phyloP scores from a whole-genome alignment of 129 eudicot genomes.

The Daucus carota region DH1_v3.0 NC_030383.2:11142001-11142500 shows the following conservation, averaged over 20 bases:
- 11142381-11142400: neutral
- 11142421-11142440: neutral
- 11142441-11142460: neutral
- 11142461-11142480: neutral
- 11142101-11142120: neutral
- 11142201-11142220: conserved; percentile 97
- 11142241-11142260: conserved; percentile 96
- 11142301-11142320: conserved; percentile 97
- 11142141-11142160: neutral
- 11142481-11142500: neutral
- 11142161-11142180: conserved; percentile 14
- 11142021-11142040: conserved; percentile 34
- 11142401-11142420: neutral
- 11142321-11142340: conserved; percentile 75
- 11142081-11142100: neutral
- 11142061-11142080: neutral
- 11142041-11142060: conserved; percentile 46
- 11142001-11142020: neutral
- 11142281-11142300: conserved; percentile 99
- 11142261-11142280: conserved; percentile 94
- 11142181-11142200: conserved; percentile 91
- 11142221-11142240: conserved; percentile 94
- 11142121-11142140: neutral
- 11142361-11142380: neutral
- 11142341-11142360: neutral